Conservation (phyloP, 106 monocot species). For the Dendrobium catenatum region DNA sequence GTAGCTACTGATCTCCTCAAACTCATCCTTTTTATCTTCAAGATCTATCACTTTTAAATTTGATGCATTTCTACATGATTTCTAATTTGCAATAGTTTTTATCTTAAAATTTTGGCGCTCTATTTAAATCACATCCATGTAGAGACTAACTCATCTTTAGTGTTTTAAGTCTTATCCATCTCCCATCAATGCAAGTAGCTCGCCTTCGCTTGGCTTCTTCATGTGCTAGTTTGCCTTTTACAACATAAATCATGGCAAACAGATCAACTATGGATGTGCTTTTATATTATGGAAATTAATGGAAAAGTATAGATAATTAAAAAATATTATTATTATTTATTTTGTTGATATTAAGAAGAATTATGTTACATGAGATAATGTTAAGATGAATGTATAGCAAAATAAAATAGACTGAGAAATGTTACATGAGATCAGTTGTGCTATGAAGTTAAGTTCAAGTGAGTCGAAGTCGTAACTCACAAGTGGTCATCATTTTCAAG, state of each 20-base stretch:
- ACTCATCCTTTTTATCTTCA: not conserved
- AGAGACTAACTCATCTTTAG: not conserved
- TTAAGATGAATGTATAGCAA: too few species aligned
- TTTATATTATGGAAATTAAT: too few species aligned
- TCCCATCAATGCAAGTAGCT: not conserved
- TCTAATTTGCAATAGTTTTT: not conserved
- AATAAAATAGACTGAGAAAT: too few species aligned
- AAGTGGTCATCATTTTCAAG: too few species aligned
- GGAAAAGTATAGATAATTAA: too few species aligned
- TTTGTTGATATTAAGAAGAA: too few species aligned
- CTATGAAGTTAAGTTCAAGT: too few species aligned
- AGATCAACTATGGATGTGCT: too few species aligned
- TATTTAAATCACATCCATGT: not conserved
- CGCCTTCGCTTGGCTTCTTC: not conserved
- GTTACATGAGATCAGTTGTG: too few species aligned
- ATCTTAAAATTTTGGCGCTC: not conserved
- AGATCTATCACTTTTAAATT: not conserved
- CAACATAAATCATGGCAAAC: not conserved
- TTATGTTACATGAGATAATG: too few species aligned
- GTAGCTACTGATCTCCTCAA: not conserved
- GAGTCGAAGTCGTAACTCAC: too few species aligned
- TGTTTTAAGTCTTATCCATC: not conserved
- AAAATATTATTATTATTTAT: too few species aligned
- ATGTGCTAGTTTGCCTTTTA: not conserved
- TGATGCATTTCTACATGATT: not conserved